phyloP scores from a whole-genome alignment of 2,329 filamentous ascomycete species.

The Thielaviopsis ethacetica region DNA sequence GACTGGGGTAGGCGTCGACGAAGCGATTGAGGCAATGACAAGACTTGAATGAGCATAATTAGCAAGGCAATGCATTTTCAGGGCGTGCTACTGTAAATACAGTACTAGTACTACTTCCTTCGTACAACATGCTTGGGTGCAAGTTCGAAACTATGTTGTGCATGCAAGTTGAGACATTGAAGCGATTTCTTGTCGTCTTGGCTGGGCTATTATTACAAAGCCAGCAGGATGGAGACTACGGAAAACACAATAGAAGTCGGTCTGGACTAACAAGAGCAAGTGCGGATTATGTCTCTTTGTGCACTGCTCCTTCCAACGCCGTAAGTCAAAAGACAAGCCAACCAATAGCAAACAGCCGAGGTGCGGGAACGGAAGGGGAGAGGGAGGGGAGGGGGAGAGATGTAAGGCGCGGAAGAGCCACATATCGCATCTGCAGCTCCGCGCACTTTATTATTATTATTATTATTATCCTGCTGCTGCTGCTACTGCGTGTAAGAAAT shows the following conservation, averaged over 20 bases:
- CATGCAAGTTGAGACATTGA: not conserved
- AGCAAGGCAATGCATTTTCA: not conserved
- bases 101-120: too few species aligned
- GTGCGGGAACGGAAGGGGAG: too few species aligned
- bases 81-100: too few species aligned
- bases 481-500: not conserved
- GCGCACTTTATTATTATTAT: not conserved
- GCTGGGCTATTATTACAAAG: not conserved
- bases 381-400: too few species aligned
- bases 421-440: not conserved
- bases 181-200: not conserved
- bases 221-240: not conserved
- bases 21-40: conserved; percentile 3
- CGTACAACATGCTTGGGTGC: too few species aligned
- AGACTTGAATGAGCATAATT: not conserved
- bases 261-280: not conserved
- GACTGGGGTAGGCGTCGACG: not conserved
- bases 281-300: not conserved
- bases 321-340: too few species aligned
- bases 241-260: not conserved
- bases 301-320: not conserved
- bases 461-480: not conserved
- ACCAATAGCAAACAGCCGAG: too few species aligned
- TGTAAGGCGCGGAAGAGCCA: not conserved
- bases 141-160: not conserved